Evolutionary conservation across 371 early-diverging fungal species (phyloP), one percentile per base, ranked within the genome.

Genomic region (Funneliformis caledonium): DNA sequence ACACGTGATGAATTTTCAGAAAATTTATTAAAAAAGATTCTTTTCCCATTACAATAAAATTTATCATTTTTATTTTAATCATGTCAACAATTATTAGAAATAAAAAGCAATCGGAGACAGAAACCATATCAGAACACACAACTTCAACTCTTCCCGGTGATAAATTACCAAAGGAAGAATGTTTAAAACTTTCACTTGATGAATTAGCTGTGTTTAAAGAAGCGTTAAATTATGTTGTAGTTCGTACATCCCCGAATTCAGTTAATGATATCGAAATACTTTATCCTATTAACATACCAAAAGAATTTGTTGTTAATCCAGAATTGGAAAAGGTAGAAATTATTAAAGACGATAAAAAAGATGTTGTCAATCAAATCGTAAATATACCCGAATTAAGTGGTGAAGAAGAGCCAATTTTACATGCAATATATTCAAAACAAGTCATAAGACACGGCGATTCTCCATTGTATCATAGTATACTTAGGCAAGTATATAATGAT

Each of bases 401-500:
- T 3, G 64, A 64, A 4, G 12, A 31, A n/a, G 11, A 7, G 31
- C 4, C 64, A 31, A 64, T 64, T 31, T 31, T 64, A 31, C 33
- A 64, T 64, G 33, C 26, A 64, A 64, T 64, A 64, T 64, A 64
- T 64, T 64, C 31, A 19, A 64, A 64, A 64, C 22, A 33, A 31
- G 9, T 64, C 14, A 56, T 56, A 56, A 56, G 19, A 16, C 7
- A 16, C 16, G 26, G 14, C 4, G 26, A 31, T n/a, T 31, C 64
- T 26, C 64, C 33, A 64, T 19, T 56, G 19, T 64, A 64, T 64
- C 64, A 64, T 7, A 31, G 64, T 10, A 12, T 19, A 8, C 33
- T 64, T 10, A 64, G 26, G 9, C 64, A 64, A 64, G 2, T 64
- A 64, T 64, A 64, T 64, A 64, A 64, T 64, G 64, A 64, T 31